phyloP scores from a whole-genome alignment of 2,329 filamentous ascomycete genomes.

The Botrytis porri region DNA sequence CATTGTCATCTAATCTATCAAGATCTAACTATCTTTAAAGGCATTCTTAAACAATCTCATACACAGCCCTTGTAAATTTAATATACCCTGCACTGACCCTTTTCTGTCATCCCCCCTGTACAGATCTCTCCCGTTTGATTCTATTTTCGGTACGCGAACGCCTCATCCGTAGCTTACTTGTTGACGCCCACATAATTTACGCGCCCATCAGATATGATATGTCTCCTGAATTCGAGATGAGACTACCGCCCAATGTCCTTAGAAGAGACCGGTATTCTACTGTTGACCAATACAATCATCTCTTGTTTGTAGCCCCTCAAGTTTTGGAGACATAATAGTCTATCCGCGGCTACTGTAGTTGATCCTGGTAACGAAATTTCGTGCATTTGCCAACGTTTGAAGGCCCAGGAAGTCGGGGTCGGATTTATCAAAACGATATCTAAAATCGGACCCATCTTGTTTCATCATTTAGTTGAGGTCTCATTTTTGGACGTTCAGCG shows the following conservation, averaged over 20 bases:
- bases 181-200: slow-evolving; percentile 19
- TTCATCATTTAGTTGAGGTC: slow-evolving; percentile 20
- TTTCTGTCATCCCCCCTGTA: not conserved
- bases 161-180: slow-evolving; percentile 20
- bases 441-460: slow-evolving; percentile 19
- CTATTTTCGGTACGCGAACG: slow-evolving; percentile 21
- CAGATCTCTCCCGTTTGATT: slow-evolving; percentile 12
- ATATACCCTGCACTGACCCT: not conserved
- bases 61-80: not conserved
- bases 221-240: slow-evolving; percentile 19
- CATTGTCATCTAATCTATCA: slow-evolving; percentile 4
- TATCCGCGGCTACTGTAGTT: slow-evolving; percentile 15
- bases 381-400: slow-evolving; percentile 14
- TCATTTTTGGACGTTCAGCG: slow-evolving; percentile 19
- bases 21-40: slow-evolving; percentile 12
- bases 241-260: slow-evolving; percentile 21
- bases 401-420: slow-evolving; percentile 12
- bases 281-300: slow-evolving; percentile 13
- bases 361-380: slow-evolving; percentile 9
- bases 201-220: slow-evolving; percentile 18
- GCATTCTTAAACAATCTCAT: not conserved
- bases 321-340: slow-evolving; percentile 13
- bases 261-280: slow-evolving; percentile 1
- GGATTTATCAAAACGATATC: slow-evolving; percentile 12
- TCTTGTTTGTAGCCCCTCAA: slow-evolving; percentile 7